A percentile compares a stretch with the other conserved stretches of the same genome.
phyloP scores from a whole-genome alignment of 345 rosid genomes.

The Eucalyptus sideroxylon region DNA sequence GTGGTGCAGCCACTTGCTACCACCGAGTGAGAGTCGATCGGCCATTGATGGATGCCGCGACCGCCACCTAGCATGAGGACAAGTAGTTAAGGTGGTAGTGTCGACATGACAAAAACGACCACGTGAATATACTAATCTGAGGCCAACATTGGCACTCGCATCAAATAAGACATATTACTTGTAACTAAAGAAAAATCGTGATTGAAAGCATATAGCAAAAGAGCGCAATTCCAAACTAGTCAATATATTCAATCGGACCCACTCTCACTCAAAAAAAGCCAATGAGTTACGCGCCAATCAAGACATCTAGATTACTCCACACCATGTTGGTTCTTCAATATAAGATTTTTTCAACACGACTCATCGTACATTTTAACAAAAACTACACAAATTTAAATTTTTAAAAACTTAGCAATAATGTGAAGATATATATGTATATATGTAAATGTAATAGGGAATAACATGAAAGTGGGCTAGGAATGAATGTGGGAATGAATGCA shows the following conservation, averaged over 20 bases:
- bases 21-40: not conserved
- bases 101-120: not conserved
- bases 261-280: not conserved
- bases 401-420: not conserved
- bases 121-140: rapidly evolving
- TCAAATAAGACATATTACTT: not conserved
- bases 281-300: rapidly evolving
- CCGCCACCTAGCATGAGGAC: not conserved
- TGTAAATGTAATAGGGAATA: not conserved
- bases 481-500: not conserved
- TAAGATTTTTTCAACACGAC: rapidly evolving
- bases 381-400: rapidly evolving
- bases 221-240: rapidly evolving
- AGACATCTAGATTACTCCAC: rapidly evolving
- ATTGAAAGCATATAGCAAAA: not conserved
- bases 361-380: not conserved
- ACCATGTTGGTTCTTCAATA: rapidly evolving
- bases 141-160: not conserved
- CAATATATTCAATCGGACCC: rapidly evolving
- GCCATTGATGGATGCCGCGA: not conserved
- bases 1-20: not conserved
- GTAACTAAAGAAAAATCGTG: not conserved
- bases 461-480: not conserved
- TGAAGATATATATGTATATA: not conserved
- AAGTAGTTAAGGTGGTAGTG: not conserved